Base-by-base conservation (phyloP, 495 filamentous ascomycete species). In the Jackrogersella multiformis region DNA sequence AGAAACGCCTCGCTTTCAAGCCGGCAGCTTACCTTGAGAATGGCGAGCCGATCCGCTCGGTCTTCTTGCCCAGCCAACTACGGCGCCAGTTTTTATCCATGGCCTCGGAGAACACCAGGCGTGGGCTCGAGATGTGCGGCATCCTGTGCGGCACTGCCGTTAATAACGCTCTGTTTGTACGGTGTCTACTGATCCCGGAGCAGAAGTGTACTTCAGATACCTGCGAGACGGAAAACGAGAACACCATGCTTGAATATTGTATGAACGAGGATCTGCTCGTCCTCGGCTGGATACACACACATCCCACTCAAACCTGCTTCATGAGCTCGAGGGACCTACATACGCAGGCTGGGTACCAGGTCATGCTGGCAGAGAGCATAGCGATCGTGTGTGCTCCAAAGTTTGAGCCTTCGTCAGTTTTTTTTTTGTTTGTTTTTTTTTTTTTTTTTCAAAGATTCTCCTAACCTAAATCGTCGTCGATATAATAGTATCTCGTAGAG, bases 211-310 rank as follows among this genome's bases (percentile, higher is more conserved):
- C 95, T 1, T 87, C 88, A 6, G 93, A 98, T 71, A 98, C 95
- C 0, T 99, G 95, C 76, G 94, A 97, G 70, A 98, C 90, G 4
- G 85, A 91, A 23, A 93, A 97, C 68, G 94, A 97, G 71, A 83
- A 82, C 34, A 87, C 85, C 0, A 84, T 97, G 20, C 91, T 97
- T 42, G 92, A 96, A 30, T 98, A 93, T 73, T 94, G 92, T 70
- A 89, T 94, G 66, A 83, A 81, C 5, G 88, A 97, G 69, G 91
- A 97, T 42, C 73, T 98, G 36, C 88, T 97, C 78, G 88, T 95
- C 61, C 83, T 97, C 7, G 95, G 95, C 55, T 99, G 95, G 95
- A 99, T 99, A 58, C 95, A 99, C 74, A 99, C 95, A 0, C 95
- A 99, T 74, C 95, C 95, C 0, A 91, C 89, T 0, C 96, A 99